Percentiles rank a stretch among this genome's conserved stretches.
Conservation (phyloP, 1,284 basidiomycete genomes). For the Agaricales sp. region DNA sequence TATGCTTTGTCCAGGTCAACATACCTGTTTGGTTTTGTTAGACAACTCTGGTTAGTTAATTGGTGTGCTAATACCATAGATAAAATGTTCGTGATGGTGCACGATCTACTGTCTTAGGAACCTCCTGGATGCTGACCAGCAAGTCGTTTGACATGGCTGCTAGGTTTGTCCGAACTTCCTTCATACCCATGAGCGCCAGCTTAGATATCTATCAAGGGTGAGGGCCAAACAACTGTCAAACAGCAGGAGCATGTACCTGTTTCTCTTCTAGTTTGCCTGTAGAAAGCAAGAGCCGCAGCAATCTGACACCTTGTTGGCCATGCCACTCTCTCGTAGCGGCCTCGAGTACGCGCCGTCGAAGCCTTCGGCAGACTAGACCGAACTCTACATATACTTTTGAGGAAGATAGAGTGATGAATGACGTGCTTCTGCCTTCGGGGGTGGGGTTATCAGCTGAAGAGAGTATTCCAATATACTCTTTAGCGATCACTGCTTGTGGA, state of each 20-base stretch:
- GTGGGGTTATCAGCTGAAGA: conserved; percentile 76
- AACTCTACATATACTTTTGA: conserved; percentile 79
- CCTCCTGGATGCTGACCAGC: conserved; percentile 83
- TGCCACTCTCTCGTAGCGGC: conserved; percentile 77
- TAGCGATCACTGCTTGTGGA: conserved; percentile 48
- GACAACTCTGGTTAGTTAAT: neutral
- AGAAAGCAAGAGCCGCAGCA: conserved; percentile 73
- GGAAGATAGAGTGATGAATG: conserved; percentile 60
- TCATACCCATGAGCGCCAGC: conserved; percentile 83
- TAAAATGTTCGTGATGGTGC: conserved; percentile 81
- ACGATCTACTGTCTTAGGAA: conserved; percentile 80
- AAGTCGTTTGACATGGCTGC: conserved; percentile 72
- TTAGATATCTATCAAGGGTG: conserved; percentile 69
- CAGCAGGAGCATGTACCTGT: conserved; percentile 45
- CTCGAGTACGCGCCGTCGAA: conserved; percentile 71
- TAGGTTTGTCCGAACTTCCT: conserved; percentile 78
- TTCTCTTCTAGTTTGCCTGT: conserved; percentile 98
- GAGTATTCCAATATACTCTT: conserved; percentile 70
- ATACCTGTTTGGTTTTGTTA: conserved; percentile 44
- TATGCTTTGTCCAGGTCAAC: conserved; percentile 80
- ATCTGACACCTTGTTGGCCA: conserved; percentile 78
- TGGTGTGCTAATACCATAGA: conserved; percentile 51
- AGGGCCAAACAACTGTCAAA: neutral
- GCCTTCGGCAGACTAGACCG: conserved; percentile 59
- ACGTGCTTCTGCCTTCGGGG: conserved; percentile 48